phyloP scores from a whole-genome alignment of 208 protist genomes.

The Wallacemonas sp. region DNA sequence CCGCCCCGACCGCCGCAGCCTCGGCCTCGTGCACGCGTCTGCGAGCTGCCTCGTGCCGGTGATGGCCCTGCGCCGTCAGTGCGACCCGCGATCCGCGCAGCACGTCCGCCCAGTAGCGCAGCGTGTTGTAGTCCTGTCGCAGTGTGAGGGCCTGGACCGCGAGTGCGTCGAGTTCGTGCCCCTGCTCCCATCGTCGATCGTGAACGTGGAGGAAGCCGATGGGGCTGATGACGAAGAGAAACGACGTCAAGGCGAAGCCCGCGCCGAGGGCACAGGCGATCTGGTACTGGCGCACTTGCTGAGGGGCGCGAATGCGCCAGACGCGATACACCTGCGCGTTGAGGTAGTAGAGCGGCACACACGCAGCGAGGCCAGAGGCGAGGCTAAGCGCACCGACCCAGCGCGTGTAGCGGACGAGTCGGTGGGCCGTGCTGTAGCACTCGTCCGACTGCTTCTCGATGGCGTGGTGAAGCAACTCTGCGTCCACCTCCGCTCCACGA shows the following conservation, averaged over 20 bases:
- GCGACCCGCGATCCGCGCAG: background rate
- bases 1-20: too few species aligned
- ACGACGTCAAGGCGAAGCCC: slow-evolving; percentile 12
- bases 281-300: slow-evolving; percentile 22
- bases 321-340: slow-evolving; percentile 49
- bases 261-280: slow-evolving; percentile 14
- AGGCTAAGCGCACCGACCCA: slow-evolving; percentile 13
- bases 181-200: slow-evolving; percentile 24
- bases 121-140: slow-evolving; percentile 17
- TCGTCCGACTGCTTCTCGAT: slow-evolving; percentile 28
- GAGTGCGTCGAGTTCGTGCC: slow-evolving; percentile 35
- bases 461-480: slow-evolving; percentile 49
- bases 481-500: slow-evolving; percentile 36
- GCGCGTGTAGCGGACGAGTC: slow-evolving; percentile 25
- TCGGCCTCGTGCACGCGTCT: background rate
- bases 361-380: slow-evolving; percentile 18
- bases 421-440: slow-evolving; percentile 16
- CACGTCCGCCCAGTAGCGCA: slow-evolving; percentile 5
- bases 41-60: background rate
- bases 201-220: slow-evolving; percentile 29
- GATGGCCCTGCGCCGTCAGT: background rate
- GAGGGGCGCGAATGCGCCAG: slow-evolving; percentile 52
- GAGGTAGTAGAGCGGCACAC: slow-evolving; percentile 37
- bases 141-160: slow-evolving; percentile 38
- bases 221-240: slow-evolving; percentile 50